Evolutionary conservation across 2,329 filamentous ascomycete species (phyloP), one percentile per base, ranked within the genome.

Genomic region (Phaeophleospora eucalypticola): DNA sequence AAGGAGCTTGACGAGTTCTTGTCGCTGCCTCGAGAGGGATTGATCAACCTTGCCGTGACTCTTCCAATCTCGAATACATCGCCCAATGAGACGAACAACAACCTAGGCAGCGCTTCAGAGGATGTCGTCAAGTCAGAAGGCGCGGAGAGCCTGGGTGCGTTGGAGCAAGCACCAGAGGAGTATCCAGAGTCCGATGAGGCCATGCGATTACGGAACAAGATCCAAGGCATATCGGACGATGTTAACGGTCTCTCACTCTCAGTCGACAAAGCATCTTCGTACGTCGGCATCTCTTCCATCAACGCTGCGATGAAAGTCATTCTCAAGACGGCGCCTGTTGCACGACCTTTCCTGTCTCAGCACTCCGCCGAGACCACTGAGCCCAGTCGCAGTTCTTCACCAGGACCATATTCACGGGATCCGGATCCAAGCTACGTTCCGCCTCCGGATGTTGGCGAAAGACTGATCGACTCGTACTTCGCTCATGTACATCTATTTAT

Each of bases 101-200:
- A 29, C 16, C 32, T 44, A 4, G 29, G 33, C 3, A 38, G 34
- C 15, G 35, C 32, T 8, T 20, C 40, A 9, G 47, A 66, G 57
- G 21, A 67, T 56, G 51, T 68, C 6, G 58, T 59, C 18, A 67
- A 57, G 10, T 72, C 75, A 16, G 76, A 77, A 46, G 74, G 75
- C 38, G 67, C 67, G 15, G 74, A 77, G 7, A 78, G 75, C 45
- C 68, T 81, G 4, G 77, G 80, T 52, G 73, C 75, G 36, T 74
- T 89, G 12, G 86, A 89, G 62, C 83, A 85, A 57, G 82, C 88
- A 58, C 84, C 86, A 0, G 73, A 76, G 17, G 73, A 79, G 38
- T 80, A 83, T 54, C 74, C 76, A 3, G 81, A 82, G 61, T 83
- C 80, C 77, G 85, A 88, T 50, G 84, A 89, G 60, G 80, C 68